Percentiles rank a stretch among this genome's conserved stretches.
These are phyloP conservation scores for Ascochyta lentis DNA, from an alignment of 2,329 filamentous ascomycete species.

Conservation along the genomic window DNA sequence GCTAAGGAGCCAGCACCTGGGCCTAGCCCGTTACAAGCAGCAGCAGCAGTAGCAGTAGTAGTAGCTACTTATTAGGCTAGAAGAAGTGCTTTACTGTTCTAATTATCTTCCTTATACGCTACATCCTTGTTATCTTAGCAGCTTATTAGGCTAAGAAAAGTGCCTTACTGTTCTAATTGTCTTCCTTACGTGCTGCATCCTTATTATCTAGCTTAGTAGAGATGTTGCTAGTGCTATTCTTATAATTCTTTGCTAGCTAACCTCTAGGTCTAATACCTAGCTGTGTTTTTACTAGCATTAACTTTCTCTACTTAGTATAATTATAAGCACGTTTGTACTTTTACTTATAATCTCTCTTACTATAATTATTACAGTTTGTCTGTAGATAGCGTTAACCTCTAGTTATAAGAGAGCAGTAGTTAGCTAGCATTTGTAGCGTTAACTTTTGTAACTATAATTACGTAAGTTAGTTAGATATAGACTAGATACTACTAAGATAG, in stretches of 20 bases:
- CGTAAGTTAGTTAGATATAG: too few relatives aligned
- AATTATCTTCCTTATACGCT: conserved; percentile 42
- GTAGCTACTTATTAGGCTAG: conserved; percentile 37
- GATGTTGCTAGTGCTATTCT: conserved; percentile 38
- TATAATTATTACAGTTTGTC: too few relatives aligned
- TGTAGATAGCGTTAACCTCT: too few relatives aligned
- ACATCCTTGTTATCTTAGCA: conserved; percentile 30
- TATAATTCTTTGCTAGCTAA: conserved; percentile 30
- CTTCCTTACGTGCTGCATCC: conserved; percentile 39
- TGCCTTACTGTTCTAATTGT: conserved; percentile 35
- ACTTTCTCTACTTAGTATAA: conserved; percentile 34
- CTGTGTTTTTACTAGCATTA: conserved; percentile 31
- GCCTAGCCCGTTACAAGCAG: too few relatives aligned
- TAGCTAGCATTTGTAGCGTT: too few relatives aligned
- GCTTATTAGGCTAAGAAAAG: too few relatives aligned
- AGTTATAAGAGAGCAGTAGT: too few relatives aligned
- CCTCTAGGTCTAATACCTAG: conserved; percentile 36
- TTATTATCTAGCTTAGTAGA: conserved; percentile 19
- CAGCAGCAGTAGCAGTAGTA: conserved; percentile 18
- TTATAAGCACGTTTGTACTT: conserved; percentile 28
- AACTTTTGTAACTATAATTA: too few relatives aligned
- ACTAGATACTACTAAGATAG: too few relatives aligned
- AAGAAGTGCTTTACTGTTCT: conserved; percentile 26
- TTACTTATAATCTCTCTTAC: conserved; percentile 29
- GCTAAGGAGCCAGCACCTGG: too few relatives aligned